Evolutionary conservation across 1,284 basidiomycete genomes (phyloP).

Genomic region (Phlebopus sp.): DNA sequence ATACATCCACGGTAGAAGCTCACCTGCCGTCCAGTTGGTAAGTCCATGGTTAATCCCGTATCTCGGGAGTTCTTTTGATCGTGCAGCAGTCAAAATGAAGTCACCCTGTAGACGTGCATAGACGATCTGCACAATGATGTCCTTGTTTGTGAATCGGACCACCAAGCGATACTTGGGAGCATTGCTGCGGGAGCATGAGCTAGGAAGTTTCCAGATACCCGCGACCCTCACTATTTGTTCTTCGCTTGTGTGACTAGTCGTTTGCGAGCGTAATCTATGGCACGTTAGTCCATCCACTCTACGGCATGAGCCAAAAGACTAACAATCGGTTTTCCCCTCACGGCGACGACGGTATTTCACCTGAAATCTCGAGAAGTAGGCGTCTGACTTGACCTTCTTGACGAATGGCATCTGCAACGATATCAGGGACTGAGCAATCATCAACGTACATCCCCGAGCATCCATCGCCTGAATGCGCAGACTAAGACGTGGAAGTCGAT

Average conservation of each 20-base stretch:
- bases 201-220: not conserved
- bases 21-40: constrained; percentile 97
- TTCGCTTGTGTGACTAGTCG: constrained; percentile 96
- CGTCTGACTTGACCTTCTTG: constrained; percentile 84
- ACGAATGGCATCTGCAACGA: constrained; percentile 78
- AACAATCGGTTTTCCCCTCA: constrained; percentile 98
- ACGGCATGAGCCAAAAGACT: constrained; percentile 27
- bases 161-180: constrained; percentile 98
- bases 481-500: not conserved
- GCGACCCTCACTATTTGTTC: constrained; percentile 89
- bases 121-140: constrained; percentile 90
- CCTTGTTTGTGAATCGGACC: constrained; percentile 95
- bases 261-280: constrained; percentile 92
- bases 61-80: constrained; percentile 88
- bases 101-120: constrained; percentile 98
- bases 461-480: constrained; percentile 25
- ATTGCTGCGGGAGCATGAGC: constrained; percentile 51
- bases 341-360: constrained; percentile 94
- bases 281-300: constrained; percentile 13
- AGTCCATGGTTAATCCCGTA: constrained; percentile 99
- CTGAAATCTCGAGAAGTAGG: constrained; percentile 98
- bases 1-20: constrained; percentile 3
- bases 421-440: constrained; percentile 20
- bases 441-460: constrained; percentile 16
- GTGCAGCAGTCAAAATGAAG: constrained; percentile 86